Evolutionary conservation across 257 asterid genomes (phyloP).

Genomic region (Datura wrightii): DNA sequence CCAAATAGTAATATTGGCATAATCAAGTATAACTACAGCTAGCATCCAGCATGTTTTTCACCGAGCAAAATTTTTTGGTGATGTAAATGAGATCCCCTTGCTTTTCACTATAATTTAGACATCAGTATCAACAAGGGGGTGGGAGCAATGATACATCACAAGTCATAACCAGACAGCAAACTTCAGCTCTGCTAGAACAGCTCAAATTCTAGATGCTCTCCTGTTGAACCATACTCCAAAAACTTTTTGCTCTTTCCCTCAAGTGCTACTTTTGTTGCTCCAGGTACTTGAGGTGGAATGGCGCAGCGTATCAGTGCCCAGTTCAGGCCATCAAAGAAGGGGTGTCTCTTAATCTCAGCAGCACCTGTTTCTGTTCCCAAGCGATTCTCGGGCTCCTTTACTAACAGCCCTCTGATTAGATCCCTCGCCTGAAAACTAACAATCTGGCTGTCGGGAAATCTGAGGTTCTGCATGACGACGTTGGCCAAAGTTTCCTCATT

Average conservation of each 20-base stretch:
- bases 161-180: slow-evolving; percentile 20
- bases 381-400: slow-evolving; percentile 67
- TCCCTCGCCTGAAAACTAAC: slow-evolving; percentile 74
- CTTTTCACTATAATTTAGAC: slow-evolving; percentile 7
- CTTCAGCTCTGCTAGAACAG: slow-evolving; percentile 25
- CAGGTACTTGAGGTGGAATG: slow-evolving; percentile 67
- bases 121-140: background rate
- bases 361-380: slow-evolving; percentile 70
- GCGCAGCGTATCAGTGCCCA: slow-evolving; percentile 78
- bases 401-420: slow-evolving; percentile 62
- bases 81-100: background rate
- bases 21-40: background rate
- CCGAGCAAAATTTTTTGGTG: slow-evolving; percentile 20
- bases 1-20: slow-evolving; percentile 17
- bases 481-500: slow-evolving; percentile 68
- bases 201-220: slow-evolving; percentile 30
- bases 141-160: background rate
- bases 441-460: slow-evolving; percentile 63
- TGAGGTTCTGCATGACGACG: slow-evolving; percentile 60
- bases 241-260: slow-evolving; percentile 37
- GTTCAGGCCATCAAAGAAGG: slow-evolving; percentile 69
- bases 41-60: background rate
- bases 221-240: slow-evolving; percentile 29
- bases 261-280: slow-evolving; percentile 34
- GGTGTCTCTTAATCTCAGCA: slow-evolving; percentile 75